Percentiles rank a stretch among this genome's conserved stretches.
phyloP scores from a whole-genome alignment of 768 basidiomycete genomes.

The Mrakia blollopis region DNA sequence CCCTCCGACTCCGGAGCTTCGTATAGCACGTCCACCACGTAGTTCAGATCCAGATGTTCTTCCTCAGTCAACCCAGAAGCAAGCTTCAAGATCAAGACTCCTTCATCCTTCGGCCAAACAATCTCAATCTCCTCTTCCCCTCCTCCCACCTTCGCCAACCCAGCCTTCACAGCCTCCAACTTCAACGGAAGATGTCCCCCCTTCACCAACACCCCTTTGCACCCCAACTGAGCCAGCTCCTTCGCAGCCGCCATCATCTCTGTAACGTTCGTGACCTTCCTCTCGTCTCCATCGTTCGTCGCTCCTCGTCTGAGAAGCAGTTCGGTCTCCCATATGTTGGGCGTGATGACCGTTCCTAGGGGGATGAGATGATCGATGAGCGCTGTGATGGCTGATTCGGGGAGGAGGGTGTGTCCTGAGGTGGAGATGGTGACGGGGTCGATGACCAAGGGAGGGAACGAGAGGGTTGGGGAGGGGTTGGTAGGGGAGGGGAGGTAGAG shows the following conservation, averaged over 20 bases:
- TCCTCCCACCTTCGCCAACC: constrained; percentile 34
- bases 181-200: constrained; percentile 67
- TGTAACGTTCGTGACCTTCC: constrained; percentile 42
- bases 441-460: constrained; percentile 56
- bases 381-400: constrained; percentile 58
- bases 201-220: constrained; percentile 66
- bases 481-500: no score
- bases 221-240: constrained; percentile 51
- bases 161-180: constrained; percentile 48
- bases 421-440: constrained; percentile 92
- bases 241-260: constrained; percentile 61
- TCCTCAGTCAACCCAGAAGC: constrained; percentile 7
- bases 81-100: constrained; percentile 16
- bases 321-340: constrained; percentile 76
- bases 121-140: not conserved
- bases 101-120: constrained; percentile 24
- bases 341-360: constrained; percentile 67
- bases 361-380: constrained; percentile 66
- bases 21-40: constrained; percentile 65
- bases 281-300: constrained; percentile 43
- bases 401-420: constrained; percentile 72
- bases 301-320: constrained; percentile 53
- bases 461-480: not conserved
- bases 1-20: no score
- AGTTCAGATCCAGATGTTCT: constrained; percentile 20